Evolutionary conservation across 148 eudicot species (phyloP).

Genomic region (Tetragonia tetragonoides): DNA sequence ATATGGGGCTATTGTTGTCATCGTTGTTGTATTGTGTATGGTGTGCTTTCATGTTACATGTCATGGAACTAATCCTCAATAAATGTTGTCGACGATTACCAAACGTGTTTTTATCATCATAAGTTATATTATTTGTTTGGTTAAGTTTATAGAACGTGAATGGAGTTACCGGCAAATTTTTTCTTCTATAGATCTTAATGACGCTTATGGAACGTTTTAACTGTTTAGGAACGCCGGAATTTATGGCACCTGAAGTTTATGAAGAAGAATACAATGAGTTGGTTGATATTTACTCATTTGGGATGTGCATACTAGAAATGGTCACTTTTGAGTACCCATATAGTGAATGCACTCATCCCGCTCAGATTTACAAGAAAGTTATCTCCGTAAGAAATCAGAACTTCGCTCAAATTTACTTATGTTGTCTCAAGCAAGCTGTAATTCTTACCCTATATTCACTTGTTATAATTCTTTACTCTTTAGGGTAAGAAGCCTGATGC

Average conservation of each 20-base stretch:
- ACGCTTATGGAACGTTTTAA: conserved; percentile 11
- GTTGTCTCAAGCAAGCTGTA: too few species aligned
- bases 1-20: not conserved
- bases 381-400: conserved; percentile 56
- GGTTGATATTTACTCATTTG: conserved; percentile 83
- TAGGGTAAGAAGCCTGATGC: conserved; percentile 87
- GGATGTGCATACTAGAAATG: conserved; percentile 88
- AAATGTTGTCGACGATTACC: not conserved
- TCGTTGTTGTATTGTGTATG: conserved; percentile 8
- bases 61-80: not conserved
- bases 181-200: conserved; percentile 1
- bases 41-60: not conserved
- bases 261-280: conserved; percentile 82
- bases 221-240: conserved; percentile 73
- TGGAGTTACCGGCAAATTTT: not conserved
- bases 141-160: not conserved
- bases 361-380: conserved; percentile 85
- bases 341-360: conserved; percentile 80
- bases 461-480: not conserved
- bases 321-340: conserved; percentile 79
- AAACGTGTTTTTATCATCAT: not conserved
- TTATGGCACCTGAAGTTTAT: conserved; percentile 91
- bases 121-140: not conserved
- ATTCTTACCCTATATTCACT: too few species aligned
- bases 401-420: not conserved